phyloP scores from a whole-genome alignment of 192 early-diverging fungal genomes.

The Rhizoclosmatium globosum region DNA sequence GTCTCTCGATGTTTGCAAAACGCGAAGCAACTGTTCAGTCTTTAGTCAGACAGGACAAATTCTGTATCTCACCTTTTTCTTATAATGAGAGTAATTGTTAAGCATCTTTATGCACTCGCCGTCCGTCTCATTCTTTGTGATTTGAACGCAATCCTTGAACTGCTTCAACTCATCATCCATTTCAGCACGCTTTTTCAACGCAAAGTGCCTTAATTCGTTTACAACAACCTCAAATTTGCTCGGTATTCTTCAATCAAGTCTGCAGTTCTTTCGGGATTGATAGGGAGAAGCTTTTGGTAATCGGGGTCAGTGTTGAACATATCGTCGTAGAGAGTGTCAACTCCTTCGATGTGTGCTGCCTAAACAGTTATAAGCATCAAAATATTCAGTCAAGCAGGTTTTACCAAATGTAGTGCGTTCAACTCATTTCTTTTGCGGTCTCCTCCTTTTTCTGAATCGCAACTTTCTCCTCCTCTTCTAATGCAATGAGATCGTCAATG shows the following conservation, averaged over 20 bases:
- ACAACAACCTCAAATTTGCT: conserved; percentile 64
- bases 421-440: conserved; percentile 41
- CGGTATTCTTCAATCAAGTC: conserved; percentile 64
- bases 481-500: conserved; percentile 68
- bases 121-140: conserved; percentile 56
- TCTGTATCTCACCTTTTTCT: conserved; percentile 56
- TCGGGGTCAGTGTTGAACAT: conserved; percentile 68
- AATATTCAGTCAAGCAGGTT: not conserved
- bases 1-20: conserved; percentile 51
- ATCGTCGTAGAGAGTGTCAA: conserved; percentile 61
- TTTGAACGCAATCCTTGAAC: conserved; percentile 47
- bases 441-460: conserved; percentile 53
- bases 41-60: not conserved
- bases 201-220: conserved; percentile 60
- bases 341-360: conserved; percentile 60
- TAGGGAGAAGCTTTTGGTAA: conserved; percentile 51
- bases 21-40: conserved; percentile 48
- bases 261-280: conserved; percentile 50
- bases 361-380: conserved; percentile 2
- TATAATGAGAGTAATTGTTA: conserved; percentile 58
- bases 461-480: conserved; percentile 71
- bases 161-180: conserved; percentile 54
- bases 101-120: conserved; percentile 52
- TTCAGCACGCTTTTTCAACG: conserved; percentile 55
- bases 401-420: conserved; percentile 56